Percentiles rank a stretch among this genome's conserved stretches.
Evolutionary conservation across 331 rosid species (phyloP).

Genomic region (Quercus lobata): DNA sequence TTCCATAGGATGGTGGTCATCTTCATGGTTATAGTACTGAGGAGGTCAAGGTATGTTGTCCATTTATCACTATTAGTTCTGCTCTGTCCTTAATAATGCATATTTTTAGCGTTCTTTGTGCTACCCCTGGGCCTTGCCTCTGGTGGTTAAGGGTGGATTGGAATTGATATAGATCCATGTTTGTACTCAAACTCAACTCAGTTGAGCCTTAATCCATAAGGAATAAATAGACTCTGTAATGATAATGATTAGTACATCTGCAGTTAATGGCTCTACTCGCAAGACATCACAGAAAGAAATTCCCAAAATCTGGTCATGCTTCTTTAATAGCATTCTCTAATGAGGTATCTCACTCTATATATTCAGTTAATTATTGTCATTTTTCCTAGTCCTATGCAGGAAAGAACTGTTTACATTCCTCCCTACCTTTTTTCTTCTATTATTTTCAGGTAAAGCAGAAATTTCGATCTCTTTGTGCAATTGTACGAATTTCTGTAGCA

Average conservation of each 20-base stretch:
- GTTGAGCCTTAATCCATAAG: neutral
- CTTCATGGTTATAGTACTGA: constrained; percentile 29
- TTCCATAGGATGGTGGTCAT: constrained; percentile 21
- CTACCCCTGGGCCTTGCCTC: neutral
- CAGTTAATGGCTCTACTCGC: constrained; percentile 39
- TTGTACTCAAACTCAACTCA: neutral
- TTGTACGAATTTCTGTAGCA: constrained; percentile 28
- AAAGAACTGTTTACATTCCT: neutral
- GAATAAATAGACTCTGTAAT: neutral
- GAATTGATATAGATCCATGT: neutral
- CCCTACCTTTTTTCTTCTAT: neutral
- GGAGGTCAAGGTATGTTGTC: constrained; percentile 34
- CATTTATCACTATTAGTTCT: neutral
- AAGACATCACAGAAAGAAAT: constrained; percentile 33
- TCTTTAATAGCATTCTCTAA: constrained; percentile 14
- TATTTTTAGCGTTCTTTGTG: neutral
- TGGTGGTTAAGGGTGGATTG: neutral
- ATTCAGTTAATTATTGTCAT: neutral
- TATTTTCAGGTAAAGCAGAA: constrained; percentile 25
- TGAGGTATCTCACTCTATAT: constrained; percentile 19
- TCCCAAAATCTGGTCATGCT: constrained; percentile 27
- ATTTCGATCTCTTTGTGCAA: constrained; percentile 33
- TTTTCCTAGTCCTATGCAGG: neutral
- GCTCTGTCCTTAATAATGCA: neutral
- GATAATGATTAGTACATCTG: neutral